Evolutionary conservation across 306 rosid genomes (phyloP), one percentile per base, ranked within the genome.

Genomic region (Quillaja saponaria): DNA sequence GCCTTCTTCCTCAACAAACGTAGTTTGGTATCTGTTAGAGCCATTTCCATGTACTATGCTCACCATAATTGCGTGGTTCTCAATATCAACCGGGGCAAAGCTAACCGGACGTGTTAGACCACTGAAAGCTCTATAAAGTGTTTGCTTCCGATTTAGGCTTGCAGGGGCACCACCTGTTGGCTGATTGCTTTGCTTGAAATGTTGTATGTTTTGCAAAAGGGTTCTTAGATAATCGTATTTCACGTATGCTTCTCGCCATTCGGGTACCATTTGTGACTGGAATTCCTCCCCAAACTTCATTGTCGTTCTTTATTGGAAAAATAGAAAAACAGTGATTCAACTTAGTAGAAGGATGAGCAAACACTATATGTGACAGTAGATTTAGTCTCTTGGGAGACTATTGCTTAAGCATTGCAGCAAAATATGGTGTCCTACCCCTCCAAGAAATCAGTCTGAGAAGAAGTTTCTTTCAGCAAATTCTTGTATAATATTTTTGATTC

Each of bases 201-300:
- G 21, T 8, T 68, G 82, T 15, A 85, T 70, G 0, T 77, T 74
- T 40, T 88, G 85, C 68, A 88, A 18, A 50, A 84, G 65, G 53
- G 87, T 14, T 33, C 85, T 88, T 0, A 85, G 67, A 49, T 58
- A 31, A 46, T 50, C 51, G 52, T 85, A 88, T 33, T 85, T 68
- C 87, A 82, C 82, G 87, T 88, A 88, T 7, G 96, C 96, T 42
- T 71, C 76, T 14, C 76, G 80, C 96, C 96, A 88, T 65, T 88
- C 96, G 14, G 89, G 87, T 74, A 85, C 91, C 84, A 84, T 66
- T 64, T 85, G 95, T 17, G 82, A 34, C 1, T 17, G 54, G n/a
- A 80, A 82, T 59, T 88, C 85, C 77, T 82, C 82, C 40, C 96
- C 90, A 61, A 88, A 88, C 82, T 88, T 88, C 96, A 82, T 61